phyloP scores from a whole-genome alignment of 2,329 filamentous ascomycete genomes.

The Sclerotinia subarctica region DNA sequence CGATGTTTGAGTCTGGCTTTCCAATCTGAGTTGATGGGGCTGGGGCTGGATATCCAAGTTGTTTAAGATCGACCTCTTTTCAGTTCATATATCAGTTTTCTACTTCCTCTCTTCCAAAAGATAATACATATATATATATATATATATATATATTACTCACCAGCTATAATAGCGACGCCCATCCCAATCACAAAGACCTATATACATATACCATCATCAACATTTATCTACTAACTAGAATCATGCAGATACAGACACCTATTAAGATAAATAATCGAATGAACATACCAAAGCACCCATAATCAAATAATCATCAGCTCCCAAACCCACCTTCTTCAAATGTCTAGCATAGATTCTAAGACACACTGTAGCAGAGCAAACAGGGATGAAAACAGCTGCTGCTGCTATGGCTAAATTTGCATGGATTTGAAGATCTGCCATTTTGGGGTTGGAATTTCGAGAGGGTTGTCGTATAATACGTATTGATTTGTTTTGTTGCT shows the following conservation, averaged over 20 bases:
- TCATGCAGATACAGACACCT: neutral
- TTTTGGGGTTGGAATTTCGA: neutral
- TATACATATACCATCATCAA: neutral
- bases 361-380: neutral
- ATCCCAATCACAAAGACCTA: conserved; percentile 20
- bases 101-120: neutral
- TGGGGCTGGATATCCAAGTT: conserved; percentile 14
- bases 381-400: conserved; percentile 9
- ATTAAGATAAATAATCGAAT: neutral
- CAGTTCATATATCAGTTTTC: neutral
- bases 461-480: neutral
- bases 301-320: conserved; percentile 19
- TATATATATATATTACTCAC: neutral
- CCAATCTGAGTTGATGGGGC: neutral
- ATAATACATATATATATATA: no score
- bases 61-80: conserved; percentile 12
- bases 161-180: conserved; percentile 10
- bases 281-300: conserved; percentile 9
- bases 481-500: neutral
- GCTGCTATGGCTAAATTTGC: conserved; percentile 7
- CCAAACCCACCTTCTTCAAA: conserved; percentile 8
- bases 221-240: neutral
- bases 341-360: conserved; percentile 13
- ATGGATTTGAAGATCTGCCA: conserved; percentile 17
- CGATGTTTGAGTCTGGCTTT: conserved; percentile 9